Conservation (phyloP, 2,329 filamentous ascomycete species). For the Aspergillus niger region DNA sequence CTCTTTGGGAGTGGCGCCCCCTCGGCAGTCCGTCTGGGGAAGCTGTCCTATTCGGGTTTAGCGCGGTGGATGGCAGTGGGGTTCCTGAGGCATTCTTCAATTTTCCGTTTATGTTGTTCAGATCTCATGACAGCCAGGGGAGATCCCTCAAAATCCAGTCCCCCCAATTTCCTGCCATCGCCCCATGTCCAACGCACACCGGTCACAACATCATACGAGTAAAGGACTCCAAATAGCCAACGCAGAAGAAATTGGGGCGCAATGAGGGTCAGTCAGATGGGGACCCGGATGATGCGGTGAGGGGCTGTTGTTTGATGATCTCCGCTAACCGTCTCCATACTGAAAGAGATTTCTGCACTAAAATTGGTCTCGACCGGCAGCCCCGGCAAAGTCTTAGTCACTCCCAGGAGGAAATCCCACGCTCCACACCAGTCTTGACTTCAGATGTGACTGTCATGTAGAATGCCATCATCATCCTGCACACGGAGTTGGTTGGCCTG, state of each 20-base stretch:
- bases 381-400: not conserved
- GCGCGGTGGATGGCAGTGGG: not conserved
- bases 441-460: not conserved
- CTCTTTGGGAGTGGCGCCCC: not conserved
- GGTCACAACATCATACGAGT: not conserved
- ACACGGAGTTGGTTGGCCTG: not conserved
- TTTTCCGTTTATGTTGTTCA: not conserved
- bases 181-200: no score
- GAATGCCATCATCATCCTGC: slow-evolving; percentile 2
- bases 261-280: not conserved
- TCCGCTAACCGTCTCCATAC: not conserved
- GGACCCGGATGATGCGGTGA: not conserved
- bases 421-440: not conserved
- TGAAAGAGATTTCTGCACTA: not conserved
- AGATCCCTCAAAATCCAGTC: not conserved
- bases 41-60: slow-evolving; percentile 10
- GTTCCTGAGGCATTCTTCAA: not conserved
- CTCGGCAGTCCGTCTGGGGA: slow-evolving; percentile 10
- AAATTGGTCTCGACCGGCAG: not conserved
- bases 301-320: slow-evolving; percentile 3
- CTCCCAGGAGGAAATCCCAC: no score
- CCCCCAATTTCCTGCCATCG: not conserved
- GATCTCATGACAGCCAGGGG: not conserved
- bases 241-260: not conserved
- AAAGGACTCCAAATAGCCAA: not conserved